Conservation (phyloP, 306 rosid species). For the Fagus sylvatica region DNA sequence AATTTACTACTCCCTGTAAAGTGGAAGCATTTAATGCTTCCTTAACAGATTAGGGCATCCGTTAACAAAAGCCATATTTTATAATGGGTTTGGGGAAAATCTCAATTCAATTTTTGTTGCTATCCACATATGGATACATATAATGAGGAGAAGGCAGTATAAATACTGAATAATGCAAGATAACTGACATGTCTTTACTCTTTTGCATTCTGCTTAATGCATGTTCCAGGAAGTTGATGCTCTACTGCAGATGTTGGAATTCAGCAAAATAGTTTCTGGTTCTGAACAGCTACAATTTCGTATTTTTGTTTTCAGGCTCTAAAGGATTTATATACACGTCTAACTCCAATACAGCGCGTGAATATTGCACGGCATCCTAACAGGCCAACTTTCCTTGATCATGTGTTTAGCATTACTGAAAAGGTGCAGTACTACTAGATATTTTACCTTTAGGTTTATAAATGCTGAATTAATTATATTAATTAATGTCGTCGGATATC, state of each 20-base stretch:
- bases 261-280: slow-evolving; percentile 2
- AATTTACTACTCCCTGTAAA: too few species aligned
- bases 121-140: neutral
- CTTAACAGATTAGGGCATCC: too few species aligned
- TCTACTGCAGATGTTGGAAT: slow-evolving; percentile 2
- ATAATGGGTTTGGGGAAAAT: neutral
- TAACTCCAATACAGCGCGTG: slow-evolving; percentile 87
- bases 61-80: neutral
- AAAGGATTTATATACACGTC: slow-evolving; percentile 60
- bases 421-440: slow-evolving; percentile 47
- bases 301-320: slow-evolving; percentile 64
- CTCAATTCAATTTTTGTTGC: neutral
- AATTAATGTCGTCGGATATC: slow-evolving; percentile 16
- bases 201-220: neutral
- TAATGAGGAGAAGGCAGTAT: neutral
- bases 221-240: slow-evolving; percentile 1
- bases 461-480: slow-evolving; percentile 23
- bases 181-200: neutral
- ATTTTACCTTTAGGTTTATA: slow-evolving; percentile 14
- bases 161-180: neutral
- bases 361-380: slow-evolving; percentile 89
- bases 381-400: slow-evolving; percentile 98
- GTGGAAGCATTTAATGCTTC: too few species aligned
- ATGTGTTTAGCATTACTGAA: slow-evolving; percentile 83
- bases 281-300: slow-evolving; percentile 11